A percentile compares a stretch with the other conserved stretches of the same genome.
phyloP scores from a whole-genome alignment of 495 filamentous ascomycete species.

The Tuber magnatum region DNA sequence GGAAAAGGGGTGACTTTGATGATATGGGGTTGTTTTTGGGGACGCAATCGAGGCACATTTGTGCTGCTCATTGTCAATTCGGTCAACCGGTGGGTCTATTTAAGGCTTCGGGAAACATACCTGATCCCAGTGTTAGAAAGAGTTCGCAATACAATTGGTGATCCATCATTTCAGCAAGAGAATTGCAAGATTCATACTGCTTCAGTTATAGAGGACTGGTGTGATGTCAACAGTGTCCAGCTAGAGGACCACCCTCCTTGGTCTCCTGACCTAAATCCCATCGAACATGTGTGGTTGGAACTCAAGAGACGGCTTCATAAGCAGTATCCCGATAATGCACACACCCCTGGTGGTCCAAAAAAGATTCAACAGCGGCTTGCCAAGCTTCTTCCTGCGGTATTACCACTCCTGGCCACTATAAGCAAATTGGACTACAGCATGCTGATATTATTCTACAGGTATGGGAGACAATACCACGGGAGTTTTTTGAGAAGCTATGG shows the following conservation, averaged over 20 bases:
- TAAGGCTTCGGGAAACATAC: constrained; percentile 1
- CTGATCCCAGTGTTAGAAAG: not conserved
- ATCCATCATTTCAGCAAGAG: constrained; percentile 18
- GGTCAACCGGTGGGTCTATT: constrained; percentile 7
- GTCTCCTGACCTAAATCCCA: constrained; percentile 40
- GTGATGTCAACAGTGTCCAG: constrained; percentile 12
- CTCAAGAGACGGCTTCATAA: constrained; percentile 23
- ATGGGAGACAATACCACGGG: too few species aligned
- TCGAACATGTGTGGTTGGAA: constrained; percentile 38
- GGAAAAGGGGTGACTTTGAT: constrained; percentile 13
- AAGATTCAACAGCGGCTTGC: too few species aligned
- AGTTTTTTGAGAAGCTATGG: too few species aligned
- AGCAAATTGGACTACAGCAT: too few species aligned
- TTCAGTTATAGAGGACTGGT: too few species aligned
- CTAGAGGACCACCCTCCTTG: constrained; percentile 37
- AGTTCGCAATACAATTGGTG: too few species aligned
- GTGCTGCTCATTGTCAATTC: constrained; percentile 7
- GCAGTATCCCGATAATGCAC: constrained; percentile 12
- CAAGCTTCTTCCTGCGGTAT: too few species aligned
- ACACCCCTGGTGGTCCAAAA: constrained; percentile 8
- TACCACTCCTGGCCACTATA: too few species aligned
- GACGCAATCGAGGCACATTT: constrained; percentile 7
- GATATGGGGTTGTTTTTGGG: constrained; percentile 21
- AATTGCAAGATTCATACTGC: too few species aligned
- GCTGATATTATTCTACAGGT: too few species aligned